Base-by-base conservation (phyloP, 2,329 filamentous ascomycete genomes). In the Trichoderma sp. region DNA sequence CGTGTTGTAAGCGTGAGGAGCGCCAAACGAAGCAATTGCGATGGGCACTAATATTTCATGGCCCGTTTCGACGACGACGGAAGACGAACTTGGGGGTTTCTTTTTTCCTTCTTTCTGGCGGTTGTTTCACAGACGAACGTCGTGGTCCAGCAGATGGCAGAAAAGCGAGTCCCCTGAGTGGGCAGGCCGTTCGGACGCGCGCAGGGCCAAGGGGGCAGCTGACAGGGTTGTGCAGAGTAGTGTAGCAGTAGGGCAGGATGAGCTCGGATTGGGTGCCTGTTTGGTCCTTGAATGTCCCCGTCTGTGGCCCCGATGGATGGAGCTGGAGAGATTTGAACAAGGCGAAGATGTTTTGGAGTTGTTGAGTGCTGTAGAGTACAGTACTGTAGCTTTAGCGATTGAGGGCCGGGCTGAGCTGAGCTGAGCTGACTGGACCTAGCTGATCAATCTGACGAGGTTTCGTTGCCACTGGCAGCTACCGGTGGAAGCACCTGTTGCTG, bases 31-130 rank as follows among this genome's bases (percentile, higher is more conserved):
- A 75, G 74, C 75, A 76, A 75, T 75, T 77, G 81, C 78, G 15
- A 43, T 17, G 15, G 39, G 17, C 39, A n/a, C 39, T 28, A 78
- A 76, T 81, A 81, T 83, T 80, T 81, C 85, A 86, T 86, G 78
- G 78, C 83, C 57, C 30, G 57, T 34, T 59, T 82, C 76, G 79
- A 74, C 75, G 72, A 75, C 76, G 74, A 75, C 74, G 74, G 74
- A 69, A 50, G 47, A 61, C 55, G 72, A 79, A 79, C 79, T 70
- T 70, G 34, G 32, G 57, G 57, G 28, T 20, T 59, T 59, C 57
- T 68, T 79, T 73, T 67, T 78, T 79, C 77, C 43, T 47, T 39
- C 58, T 36, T 36, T 78, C 57, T 67, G 57, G 57, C 57, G 9
- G 77, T 79, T 79, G 78, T 78, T 80, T 78, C 73, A 71, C 71